A percentile compares a stretch with the other conserved stretches of the same genome.
These are phyloP conservation scores for Ophiocordyceps unilateralis DNA, from an alignment of 2,329 filamentous ascomycete genomes.

Conservation along the genomic window DNA sequence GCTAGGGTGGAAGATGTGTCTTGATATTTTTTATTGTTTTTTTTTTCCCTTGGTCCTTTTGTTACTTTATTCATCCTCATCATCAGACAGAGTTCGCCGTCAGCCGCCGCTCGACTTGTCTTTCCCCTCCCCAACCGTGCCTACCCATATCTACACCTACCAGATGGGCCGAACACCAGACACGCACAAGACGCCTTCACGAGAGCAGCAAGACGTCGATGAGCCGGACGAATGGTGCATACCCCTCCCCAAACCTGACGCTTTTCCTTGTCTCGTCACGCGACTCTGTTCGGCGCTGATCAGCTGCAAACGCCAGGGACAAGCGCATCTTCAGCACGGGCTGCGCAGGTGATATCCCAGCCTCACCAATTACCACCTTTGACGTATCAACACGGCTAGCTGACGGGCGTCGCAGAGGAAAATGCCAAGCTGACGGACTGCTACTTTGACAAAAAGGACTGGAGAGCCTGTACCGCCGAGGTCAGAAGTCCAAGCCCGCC, in stretches of 20 bases:
- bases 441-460: conserved; percentile 92
- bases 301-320: conserved; percentile 44
- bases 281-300: too few species aligned
- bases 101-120: too few species aligned
- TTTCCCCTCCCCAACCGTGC: too few species aligned
- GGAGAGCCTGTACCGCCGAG: conserved; percentile 76
- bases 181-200: too few species aligned
- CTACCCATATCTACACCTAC: too few species aligned
- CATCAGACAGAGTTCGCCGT: too few species aligned
- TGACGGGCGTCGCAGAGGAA: conserved; percentile 43
- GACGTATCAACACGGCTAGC: too few species aligned
- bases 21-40: too few species aligned
- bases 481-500: too few species aligned
- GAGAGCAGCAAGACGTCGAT: conserved; percentile 27
- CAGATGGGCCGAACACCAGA: not conserved
- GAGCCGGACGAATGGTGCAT: conserved; percentile 89
- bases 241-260: not conserved
- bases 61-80: too few species aligned
- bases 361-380: not conserved
- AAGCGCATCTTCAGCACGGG: conserved; percentile 95
- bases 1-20: too few species aligned
- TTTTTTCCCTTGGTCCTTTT: too few species aligned
- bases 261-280: not conserved
- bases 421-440: conserved; percentile 87
- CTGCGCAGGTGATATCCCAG: conserved; percentile 52